Evolutionary conservation across 805 yeast genomes (phyloP), one percentile per base, ranked within the genome.

Genomic region (Candida loeiensis): DNA sequence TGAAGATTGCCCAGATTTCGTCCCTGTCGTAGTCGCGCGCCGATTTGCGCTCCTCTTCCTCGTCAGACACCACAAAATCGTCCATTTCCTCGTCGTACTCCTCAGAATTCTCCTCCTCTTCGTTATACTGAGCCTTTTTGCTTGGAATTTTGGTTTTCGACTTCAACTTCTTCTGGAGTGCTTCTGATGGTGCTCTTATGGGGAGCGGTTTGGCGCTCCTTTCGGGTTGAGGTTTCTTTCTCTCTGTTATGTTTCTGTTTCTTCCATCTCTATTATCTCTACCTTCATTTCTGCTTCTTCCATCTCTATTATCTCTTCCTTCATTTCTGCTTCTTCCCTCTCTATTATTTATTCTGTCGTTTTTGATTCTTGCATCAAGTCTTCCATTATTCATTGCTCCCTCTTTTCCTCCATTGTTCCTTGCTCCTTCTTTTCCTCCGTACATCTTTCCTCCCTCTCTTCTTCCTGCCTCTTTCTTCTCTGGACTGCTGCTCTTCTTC

Each of bases 1-100:
- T 82, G 59, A 90, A 85, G 61, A 91, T 74, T 14, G 80, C 77
- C 96, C 96, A 88, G 34, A 91, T 90, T 59, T 89, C 96, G 47
- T 85, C 89, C 32, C 91, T 66, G 50, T 86, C 85, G 48, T 85
- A 85, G 3, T 80, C 88, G 3, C 56, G 60, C 5, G 59, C 69
- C 13, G 24, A 34, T 8, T 44, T 43, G 5, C 42, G 47, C 30
- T 44, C 58, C n/a, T 44, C 46, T 29, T 53, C 61, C 35, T 45
- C 58, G 53, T 27, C 58, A 45, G 76, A 74, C 7, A 72, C 88
- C 25, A 82, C 69, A 51, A 81, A 82, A 29, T 74, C 81, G 44
- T 69, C 77, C 37, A 74, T 64, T 8, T 71, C 76, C 5, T 70
- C 74, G 17, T 70, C 43, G 27, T 28, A 28, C 19, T 27, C 39